phyloP scores from a whole-genome alignment of 805 yeast species.

The Kodamaea neixiangensis region DNA sequence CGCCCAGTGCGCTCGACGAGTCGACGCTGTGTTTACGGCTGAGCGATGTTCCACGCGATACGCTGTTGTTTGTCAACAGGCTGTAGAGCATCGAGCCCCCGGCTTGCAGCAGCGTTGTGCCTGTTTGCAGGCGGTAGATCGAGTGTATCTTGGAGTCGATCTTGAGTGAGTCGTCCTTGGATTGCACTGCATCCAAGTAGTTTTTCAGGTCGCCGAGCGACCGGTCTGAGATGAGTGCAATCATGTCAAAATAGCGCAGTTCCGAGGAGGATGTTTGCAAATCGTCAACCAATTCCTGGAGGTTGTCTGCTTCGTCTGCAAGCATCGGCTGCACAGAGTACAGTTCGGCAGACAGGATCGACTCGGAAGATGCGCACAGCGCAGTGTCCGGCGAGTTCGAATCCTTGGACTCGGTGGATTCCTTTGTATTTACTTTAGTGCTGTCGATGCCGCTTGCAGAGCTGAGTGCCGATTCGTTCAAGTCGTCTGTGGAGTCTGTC shows the following conservation, averaged over 20 bases:
- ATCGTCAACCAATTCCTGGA: constrained; percentile 4
- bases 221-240: constrained; percentile 24
- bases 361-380: constrained; percentile 9
- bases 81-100: constrained; percentile 2
- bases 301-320: background rate
- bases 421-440: background rate
- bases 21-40: constrained; percentile 10
- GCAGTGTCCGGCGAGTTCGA: background rate
- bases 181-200: constrained; percentile 25
- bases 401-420: background rate
- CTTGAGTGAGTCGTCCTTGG: constrained; percentile 22
- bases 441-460: background rate
- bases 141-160: constrained; percentile 36
- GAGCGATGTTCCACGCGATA: constrained; percentile 13
- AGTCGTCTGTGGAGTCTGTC: background rate
- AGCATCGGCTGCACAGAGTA: constrained; percentile 6
- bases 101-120: constrained; percentile 4
- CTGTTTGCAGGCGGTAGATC: constrained; percentile 31
- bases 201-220: constrained; percentile 29
- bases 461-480: background rate
- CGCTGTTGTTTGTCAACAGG: constrained; percentile 1
- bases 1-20: constrained; percentile 16
- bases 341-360: constrained; percentile 10
- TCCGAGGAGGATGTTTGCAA: constrained; percentile 8
- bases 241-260: constrained; percentile 17